Conservation (phyloP, 352 stramenopile genomes). For the Globisporangium canariense region DNA sequence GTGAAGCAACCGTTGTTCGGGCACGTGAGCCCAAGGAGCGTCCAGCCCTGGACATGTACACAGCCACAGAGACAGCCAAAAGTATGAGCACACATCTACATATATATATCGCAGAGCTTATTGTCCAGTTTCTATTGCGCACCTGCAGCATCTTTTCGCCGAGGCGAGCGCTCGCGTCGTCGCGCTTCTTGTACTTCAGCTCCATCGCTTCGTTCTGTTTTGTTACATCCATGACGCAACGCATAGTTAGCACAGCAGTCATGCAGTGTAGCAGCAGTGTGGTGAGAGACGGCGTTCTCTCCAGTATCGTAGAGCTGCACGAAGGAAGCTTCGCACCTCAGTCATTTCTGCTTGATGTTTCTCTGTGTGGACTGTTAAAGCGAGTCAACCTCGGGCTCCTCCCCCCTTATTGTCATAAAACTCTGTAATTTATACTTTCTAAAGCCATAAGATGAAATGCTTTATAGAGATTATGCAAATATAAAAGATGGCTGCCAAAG, state of each 20-base stretch:
- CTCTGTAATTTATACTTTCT: neutral
- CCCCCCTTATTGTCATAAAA: neutral
- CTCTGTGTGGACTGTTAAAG: neutral
- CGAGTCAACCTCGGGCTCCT: neutral
- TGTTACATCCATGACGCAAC: neutral
- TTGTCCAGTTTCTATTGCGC: neutral
- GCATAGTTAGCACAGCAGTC: neutral
- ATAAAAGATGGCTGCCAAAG: neutral
- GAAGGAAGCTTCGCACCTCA: slow-evolving; percentile 2
- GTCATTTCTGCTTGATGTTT: slow-evolving; percentile 2
- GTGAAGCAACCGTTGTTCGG: slow-evolving; percentile 70
- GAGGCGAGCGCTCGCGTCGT: slow-evolving; percentile 71
- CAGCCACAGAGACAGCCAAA: slow-evolving; percentile 5
- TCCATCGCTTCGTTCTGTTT: slow-evolving; percentile 17
- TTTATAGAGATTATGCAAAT: neutral
- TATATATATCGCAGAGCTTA: neutral
- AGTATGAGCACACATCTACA: neutral
- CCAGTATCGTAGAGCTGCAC: neutral
- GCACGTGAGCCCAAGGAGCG: slow-evolving; percentile 66
- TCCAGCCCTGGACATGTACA: slow-evolving; percentile 49
- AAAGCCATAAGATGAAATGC: neutral
- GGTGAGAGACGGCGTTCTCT: neutral
- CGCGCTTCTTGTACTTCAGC: slow-evolving; percentile 57
- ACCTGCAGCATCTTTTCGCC: slow-evolving; percentile 84
- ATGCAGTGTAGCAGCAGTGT: neutral